Conservation (phyloP, 352 stramenopile species). For the Phytophthora sp. region DNA sequence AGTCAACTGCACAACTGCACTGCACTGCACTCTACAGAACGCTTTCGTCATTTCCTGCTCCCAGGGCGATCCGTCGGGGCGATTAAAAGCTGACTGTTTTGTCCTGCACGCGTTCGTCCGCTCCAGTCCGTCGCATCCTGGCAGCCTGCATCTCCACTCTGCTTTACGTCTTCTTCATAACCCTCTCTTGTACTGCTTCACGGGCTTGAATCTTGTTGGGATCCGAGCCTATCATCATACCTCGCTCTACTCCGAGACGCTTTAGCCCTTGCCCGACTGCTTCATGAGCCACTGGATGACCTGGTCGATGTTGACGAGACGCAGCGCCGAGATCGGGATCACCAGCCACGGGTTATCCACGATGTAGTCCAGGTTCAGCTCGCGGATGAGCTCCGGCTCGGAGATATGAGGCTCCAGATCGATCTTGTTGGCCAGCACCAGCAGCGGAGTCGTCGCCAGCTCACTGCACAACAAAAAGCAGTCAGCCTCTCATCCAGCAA, state of each 20-base stretch:
- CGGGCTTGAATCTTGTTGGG: not conserved
- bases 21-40: constrained; percentile 42
- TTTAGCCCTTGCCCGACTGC: constrained; percentile 91
- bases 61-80: constrained; percentile 5
- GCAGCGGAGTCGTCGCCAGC: constrained; percentile 91
- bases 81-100: constrained; percentile 15
- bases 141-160: constrained; percentile 18
- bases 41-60: constrained; percentile 29
- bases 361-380: constrained; percentile 99
- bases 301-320: constrained; percentile 97
- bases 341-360: constrained; percentile 99
- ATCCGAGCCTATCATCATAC: constrained; percentile 2
- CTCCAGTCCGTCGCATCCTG: constrained; percentile 1
- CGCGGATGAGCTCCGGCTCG: constrained; percentile 90
- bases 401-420: constrained; percentile 95
- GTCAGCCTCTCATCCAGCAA: constrained; percentile 3
- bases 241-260: constrained; percentile 4
- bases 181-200: constrained; percentile 8
- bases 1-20: constrained; percentile 30
- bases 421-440: constrained; percentile 99
- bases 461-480: constrained; percentile 47
- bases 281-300: constrained; percentile 98
- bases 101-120: constrained; percentile 8
- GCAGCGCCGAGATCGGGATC: constrained; percentile 97
- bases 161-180: constrained; percentile 20